phyloP scores from a whole-genome alignment of 192 early-diverging fungal species.

The Dissophora globulifera region DNA sequence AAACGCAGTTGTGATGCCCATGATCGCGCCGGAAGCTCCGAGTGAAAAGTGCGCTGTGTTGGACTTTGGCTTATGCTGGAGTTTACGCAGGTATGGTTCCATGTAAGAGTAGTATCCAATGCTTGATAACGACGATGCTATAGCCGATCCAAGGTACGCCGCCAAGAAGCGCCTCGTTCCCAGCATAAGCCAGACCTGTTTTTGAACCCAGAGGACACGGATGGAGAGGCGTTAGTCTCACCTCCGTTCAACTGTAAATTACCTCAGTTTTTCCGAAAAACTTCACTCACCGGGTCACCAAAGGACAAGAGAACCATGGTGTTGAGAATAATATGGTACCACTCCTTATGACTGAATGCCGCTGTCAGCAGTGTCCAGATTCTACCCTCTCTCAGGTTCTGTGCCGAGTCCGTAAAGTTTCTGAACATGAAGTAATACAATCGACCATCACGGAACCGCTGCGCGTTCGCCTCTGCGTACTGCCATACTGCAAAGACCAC shows the following conservation, averaged over 20 bases:
- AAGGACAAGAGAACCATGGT: slow-evolving; percentile 61
- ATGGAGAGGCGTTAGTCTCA: too few relatives aligned
- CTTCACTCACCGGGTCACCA: slow-evolving; percentile 47
- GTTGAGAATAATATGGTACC: slow-evolving; percentile 60
- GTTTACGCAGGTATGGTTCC: slow-evolving; percentile 42
- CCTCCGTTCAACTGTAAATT: too few relatives aligned
- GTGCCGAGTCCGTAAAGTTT: slow-evolving; percentile 56
- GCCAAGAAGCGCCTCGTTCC: slow-evolving; percentile 57
- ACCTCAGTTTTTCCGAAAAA: too few relatives aligned
- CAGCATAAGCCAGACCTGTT: slow-evolving; percentile 35
- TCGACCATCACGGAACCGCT: slow-evolving; percentile 51
- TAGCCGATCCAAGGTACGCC: slow-evolving; percentile 53
- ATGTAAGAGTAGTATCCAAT: slow-evolving; percentile 53
- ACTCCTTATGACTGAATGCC: slow-evolving; percentile 57
- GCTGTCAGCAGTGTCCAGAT: slow-evolving; percentile 58
- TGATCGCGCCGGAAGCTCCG: slow-evolving; percentile 60
- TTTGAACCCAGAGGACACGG: too few relatives aligned
- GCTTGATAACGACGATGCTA: slow-evolving; percentile 50
- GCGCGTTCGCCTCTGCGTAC: slow-evolving; percentile 53
- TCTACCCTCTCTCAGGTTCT: slow-evolving; percentile 47
- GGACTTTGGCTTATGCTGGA: slow-evolving; percentile 24
- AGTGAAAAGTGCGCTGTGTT: slow-evolving; percentile 37
- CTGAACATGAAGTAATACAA: slow-evolving; percentile 56
- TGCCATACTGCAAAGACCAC: slow-evolving; percentile 59
- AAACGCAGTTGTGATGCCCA: slow-evolving; percentile 63